Evolutionary conservation across 805 yeast species (phyloP).

Genomic region (Torulaspora franciscae): DNA sequence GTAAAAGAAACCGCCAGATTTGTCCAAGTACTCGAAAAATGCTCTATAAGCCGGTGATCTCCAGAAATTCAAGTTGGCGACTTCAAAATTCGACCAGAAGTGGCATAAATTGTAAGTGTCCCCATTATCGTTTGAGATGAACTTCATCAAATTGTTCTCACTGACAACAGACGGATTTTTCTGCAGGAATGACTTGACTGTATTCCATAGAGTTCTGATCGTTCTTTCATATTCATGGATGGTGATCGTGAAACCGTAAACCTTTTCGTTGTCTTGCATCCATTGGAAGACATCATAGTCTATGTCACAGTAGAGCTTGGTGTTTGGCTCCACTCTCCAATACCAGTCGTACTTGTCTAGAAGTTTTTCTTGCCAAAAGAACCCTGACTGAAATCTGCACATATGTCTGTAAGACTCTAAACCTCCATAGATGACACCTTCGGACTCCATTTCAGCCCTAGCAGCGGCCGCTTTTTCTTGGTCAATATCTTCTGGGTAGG

Average conservation of each 20-base stretch:
- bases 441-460: conserved; percentile 51
- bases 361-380: conserved; percentile 68
- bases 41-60: conserved; percentile 61
- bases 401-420: conserved; percentile 76
- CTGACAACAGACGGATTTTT: conserved; percentile 55
- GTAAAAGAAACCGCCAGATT: conserved; percentile 77
- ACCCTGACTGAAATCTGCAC: conserved; percentile 86
- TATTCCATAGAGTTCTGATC: conserved; percentile 71
- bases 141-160: conserved; percentile 59
- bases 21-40: conserved; percentile 64
- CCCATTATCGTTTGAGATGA: conserved; percentile 67
- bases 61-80: conserved; percentile 71
- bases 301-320: conserved; percentile 68
- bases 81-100: conserved; percentile 84
- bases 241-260: conserved; percentile 72
- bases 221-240: conserved; percentile 66
- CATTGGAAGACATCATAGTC: conserved; percentile 74
- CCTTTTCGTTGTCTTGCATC: conserved; percentile 70
- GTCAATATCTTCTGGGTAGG: conserved; percentile 78
- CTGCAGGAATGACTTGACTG: conserved; percentile 58
- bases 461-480: conserved; percentile 59
- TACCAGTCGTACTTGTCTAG: conserved; percentile 72
- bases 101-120: conserved; percentile 77
- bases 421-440: conserved; percentile 67
- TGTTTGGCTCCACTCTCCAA: conserved; percentile 91